Evolutionary conservation across 106 monocot genomes (phyloP).

Genomic region (Platanthera guangdongensis): DNA sequence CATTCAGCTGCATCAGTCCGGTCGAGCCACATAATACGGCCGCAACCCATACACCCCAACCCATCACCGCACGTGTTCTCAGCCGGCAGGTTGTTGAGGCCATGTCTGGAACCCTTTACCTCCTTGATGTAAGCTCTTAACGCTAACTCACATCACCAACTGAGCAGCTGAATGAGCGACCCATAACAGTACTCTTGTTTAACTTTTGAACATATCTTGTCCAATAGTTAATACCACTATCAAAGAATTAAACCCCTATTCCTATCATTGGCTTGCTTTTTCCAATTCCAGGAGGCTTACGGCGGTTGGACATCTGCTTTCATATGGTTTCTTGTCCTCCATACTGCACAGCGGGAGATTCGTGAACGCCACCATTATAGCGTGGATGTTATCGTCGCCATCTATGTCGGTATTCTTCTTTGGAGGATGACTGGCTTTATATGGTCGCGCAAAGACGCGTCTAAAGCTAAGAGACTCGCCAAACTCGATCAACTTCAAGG

Average conservation of each 20-base stretch:
- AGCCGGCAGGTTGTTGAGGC: too few relatives aligned
- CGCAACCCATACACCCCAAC: too few relatives aligned
- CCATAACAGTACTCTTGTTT: too few relatives aligned
- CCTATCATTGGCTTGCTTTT: not conserved
- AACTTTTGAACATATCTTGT: not conserved
- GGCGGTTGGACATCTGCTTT: constrained; percentile 83
- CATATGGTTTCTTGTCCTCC: constrained; percentile 87
- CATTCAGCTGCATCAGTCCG: too few relatives aligned
- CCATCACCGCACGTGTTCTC: too few relatives aligned
- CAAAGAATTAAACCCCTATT: not conserved
- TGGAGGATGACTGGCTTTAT: constrained; percentile 84
- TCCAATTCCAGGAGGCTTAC: constrained; percentile 73
- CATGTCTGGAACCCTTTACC: too few relatives aligned
- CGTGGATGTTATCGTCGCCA: constrained; percentile 80
- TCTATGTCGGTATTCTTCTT: constrained; percentile 85
- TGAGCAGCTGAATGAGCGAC: too few relatives aligned
- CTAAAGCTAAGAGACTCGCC: constrained; percentile 33
- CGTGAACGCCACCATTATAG: constrained; percentile 90
- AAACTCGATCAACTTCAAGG: constrained; percentile 63
- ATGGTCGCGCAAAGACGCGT: constrained; percentile 59
- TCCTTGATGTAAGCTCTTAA: too few relatives aligned
- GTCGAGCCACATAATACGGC: too few relatives aligned
- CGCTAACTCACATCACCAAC: too few relatives aligned
- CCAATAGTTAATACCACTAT: not conserved
- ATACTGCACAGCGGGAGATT: constrained; percentile 89